These are phyloP conservation scores for Trichoderma virens DNA, from an alignment of 495 filamentous ascomycete species.

Conservation along the genomic window DNA sequence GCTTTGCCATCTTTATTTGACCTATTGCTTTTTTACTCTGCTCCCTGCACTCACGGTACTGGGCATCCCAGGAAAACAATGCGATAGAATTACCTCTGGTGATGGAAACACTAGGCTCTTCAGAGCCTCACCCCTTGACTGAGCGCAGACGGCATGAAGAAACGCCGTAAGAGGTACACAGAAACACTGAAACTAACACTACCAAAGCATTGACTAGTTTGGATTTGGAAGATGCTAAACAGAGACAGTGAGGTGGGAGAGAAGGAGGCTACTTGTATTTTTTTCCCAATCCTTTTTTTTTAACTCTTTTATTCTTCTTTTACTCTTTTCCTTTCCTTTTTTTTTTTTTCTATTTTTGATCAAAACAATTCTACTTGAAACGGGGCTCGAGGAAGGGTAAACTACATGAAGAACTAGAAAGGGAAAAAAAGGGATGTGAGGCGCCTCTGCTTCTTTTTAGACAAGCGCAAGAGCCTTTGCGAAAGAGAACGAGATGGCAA, in stretches of 20 bases:
- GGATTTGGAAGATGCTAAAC: not conserved
- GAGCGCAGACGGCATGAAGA: no score
- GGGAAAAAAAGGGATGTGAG: not conserved
- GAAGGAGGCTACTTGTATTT: not conserved
- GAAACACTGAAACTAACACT: no score
- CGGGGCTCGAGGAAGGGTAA: not conserved
- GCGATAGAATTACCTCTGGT: no score
- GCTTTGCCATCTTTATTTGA: not conserved
- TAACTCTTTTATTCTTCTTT: not conserved
- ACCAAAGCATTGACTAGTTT: no score
- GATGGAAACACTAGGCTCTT: no score
- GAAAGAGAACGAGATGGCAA: no score
- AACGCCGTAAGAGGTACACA: no score
- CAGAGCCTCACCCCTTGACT: no score
- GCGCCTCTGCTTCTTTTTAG: not conserved
- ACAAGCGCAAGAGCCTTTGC: no score
- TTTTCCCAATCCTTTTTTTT: not conserved
- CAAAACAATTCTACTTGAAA: not conserved
- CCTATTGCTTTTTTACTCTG: not conserved
- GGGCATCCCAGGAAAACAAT: no score
- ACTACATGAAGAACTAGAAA: slow-evolving; percentile 6
- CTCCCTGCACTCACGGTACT: not conserved
- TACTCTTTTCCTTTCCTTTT: not conserved
- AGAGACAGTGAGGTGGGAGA: no score
- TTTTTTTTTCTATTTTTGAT: not conserved